Evolutionary conservation across 805 yeast species (phyloP), one percentile per base, ranked within the genome.

Genomic region (Schwanniomyces polymorphus): DNA sequence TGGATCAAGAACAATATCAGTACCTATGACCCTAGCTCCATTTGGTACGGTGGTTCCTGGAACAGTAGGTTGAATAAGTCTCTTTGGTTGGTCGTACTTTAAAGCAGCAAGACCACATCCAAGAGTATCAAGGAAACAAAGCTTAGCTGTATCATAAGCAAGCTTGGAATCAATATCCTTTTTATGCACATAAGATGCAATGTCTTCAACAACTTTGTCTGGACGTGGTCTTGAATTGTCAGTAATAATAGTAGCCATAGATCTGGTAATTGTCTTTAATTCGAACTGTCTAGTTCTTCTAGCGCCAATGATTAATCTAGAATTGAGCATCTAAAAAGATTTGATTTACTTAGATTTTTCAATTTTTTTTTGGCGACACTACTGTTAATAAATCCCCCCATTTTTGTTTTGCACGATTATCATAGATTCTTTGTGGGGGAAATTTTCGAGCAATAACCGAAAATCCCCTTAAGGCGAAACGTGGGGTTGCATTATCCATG

Each of bases 101-200:
- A 81, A 64, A 1, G 84, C 84, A 45, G 81, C 85, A 12, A 81
- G 66, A 17, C 85, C 85, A 58, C 85, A 80, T 5, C 86, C 86
- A 26, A 81, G 59, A 4, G 85, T 79, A 55, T 81, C 86, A 31
- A 81, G 61, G 37, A 81, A 62, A 59, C 85, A 81, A 25, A 78
- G 65, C 41, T 74, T 72, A 1, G 85, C 85, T 8, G 86, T 81
- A 47, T 78, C 78, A 43, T 58, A 61, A 6, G 85, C 85, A 27
- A 77, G 58, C 14, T 65, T 59, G 11, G 82, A 76, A 42, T 68
- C 73, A 35, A 79, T 60, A 42, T 70, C 59, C 59, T 69, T 74
- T 47, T 64, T 52, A 60, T 80, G 84, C 21, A 79, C 73, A 55
- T 81, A 81, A 37, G 63, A 61, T 11, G 85, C 74, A 49, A 81